phyloP scores from a whole-genome alignment of 257 asterid species.

The Ehretia macrophylla region DNA sequence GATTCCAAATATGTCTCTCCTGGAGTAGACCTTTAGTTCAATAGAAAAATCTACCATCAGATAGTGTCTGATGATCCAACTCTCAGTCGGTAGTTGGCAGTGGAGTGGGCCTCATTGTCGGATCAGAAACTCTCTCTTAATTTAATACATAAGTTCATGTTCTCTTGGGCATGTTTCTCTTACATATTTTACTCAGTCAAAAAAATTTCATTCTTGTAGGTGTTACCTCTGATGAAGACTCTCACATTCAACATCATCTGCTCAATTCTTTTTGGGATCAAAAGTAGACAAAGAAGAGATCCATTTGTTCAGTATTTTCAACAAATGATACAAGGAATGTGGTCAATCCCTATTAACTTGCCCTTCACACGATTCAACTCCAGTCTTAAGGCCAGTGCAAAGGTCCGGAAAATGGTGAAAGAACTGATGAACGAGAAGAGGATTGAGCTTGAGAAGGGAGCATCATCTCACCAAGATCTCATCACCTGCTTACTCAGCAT shows the following conservation, averaged over 20 bases:
- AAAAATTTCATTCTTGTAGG: constrained; percentile 26
- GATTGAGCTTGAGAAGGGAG: constrained; percentile 37
- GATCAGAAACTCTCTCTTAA: too few relatives aligned
- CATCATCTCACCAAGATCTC: constrained; percentile 52
- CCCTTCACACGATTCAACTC: constrained; percentile 63
- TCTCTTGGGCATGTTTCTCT: too few relatives aligned
- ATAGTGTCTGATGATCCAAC: too few relatives aligned
- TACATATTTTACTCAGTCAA: background rate
- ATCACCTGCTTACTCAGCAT: constrained; percentile 63
- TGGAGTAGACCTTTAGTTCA: too few relatives aligned
- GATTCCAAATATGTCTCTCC: too few relatives aligned
- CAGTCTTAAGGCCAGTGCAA: constrained; percentile 60
- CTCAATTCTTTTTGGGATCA: constrained; percentile 58
- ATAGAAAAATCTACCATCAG: too few relatives aligned
- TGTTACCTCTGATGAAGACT: constrained; percentile 62
- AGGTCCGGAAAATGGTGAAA: constrained; percentile 38
- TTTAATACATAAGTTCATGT: too few relatives aligned
- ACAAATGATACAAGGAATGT: constrained; percentile 53
- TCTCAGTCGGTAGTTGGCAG: too few relatives aligned
- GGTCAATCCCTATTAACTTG: constrained; percentile 61
- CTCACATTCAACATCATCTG: constrained; percentile 75
- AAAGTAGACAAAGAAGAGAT: constrained; percentile 47
- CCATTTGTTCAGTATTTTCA: constrained; percentile 31
- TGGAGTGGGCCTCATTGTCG: too few relatives aligned
- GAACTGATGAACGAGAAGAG: constrained; percentile 47